Evolutionary conservation across 2,329 filamentous ascomycete genomes (phyloP), one percentile per base, ranked within the genome.

Genomic region (Polytolypa hystricis): DNA sequence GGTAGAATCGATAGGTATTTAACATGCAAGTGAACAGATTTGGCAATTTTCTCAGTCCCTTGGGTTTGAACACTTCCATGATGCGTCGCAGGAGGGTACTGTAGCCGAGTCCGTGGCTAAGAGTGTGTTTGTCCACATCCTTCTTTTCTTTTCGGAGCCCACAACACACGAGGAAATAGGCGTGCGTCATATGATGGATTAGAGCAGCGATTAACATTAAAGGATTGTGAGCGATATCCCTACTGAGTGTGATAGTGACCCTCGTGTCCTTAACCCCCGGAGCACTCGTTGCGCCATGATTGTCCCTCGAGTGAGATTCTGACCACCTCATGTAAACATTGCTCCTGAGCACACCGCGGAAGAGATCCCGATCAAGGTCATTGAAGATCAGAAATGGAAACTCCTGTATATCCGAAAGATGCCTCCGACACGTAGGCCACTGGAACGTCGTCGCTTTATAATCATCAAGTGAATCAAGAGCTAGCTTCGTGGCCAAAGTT

Each of bases 111-210:
- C 40, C 41, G 34, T 47, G 45, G 11, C 33, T 30, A 20, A 44
- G 34, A 12, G 31, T 32, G n/a, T 42, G 25, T 27, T 33, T 40
- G n/a, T 35, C 31, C 9, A 10, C 14, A 10, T 26, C 17, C n/a
- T 21, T 10, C 19, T 19, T 11, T 31, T 20, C 14, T 11, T 26
- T 15, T n/a, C n/a, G n/a, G 19, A n/a, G 18, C n/a, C 41, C 45
- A 21, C 45, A 47, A 26, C 45, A 47, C 14, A 42, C 39, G 11
- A 47, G 37, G 18, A 43, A 47, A 31, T 47, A 47, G 4, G 45
- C 45, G 35, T 47, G 45, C 11, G 33, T 34, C 45, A 47, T 45
- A 26, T 45, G 45, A 27, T 47, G 45, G 23, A 47, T 41, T 5
- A 47, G 35, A n/a, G n/a, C n/a, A n/a, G n/a, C n/a, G 4, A 6